Evolutionary conservation across 2,329 filamentous ascomycete species (phyloP).

Genomic region (Rutstroemia sp.): DNA sequence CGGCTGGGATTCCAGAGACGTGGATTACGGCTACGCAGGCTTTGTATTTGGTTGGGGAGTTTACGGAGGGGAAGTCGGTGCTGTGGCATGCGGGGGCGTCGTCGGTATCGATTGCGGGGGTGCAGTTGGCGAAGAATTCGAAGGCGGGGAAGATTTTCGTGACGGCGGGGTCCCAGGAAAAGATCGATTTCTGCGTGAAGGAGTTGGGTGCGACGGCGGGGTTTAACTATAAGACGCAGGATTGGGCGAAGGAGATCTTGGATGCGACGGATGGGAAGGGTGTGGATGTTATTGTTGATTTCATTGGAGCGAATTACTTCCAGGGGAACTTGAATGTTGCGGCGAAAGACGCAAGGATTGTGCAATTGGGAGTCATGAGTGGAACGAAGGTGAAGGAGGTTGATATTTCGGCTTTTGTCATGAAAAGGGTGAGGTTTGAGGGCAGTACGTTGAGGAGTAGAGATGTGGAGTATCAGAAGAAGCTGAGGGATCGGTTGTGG

Average conservation of each 20-base stretch:
- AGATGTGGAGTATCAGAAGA: slow-evolving; percentile 70
- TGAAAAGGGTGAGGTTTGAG: slow-evolving; percentile 72
- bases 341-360: slow-evolving; percentile 69
- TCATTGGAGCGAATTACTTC: slow-evolving; percentile 75
- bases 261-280: slow-evolving; percentile 67
- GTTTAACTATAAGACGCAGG: slow-evolving; percentile 74
- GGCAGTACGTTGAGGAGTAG: slow-evolving; percentile 78
- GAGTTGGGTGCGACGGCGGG: slow-evolving; percentile 69
- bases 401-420: slow-evolving; percentile 66
- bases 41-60: slow-evolving; percentile 72
- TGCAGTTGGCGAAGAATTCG: slow-evolving; percentile 66
- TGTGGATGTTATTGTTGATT: slow-evolving; percentile 83
- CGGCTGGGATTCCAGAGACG: slow-evolving; percentile 76
- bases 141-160: slow-evolving; percentile 69
- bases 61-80: slow-evolving; percentile 60
- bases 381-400: slow-evolving; percentile 61
- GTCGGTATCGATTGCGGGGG: slow-evolving; percentile 80
- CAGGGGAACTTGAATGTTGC: slow-evolving; percentile 68
- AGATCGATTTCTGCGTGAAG: slow-evolving; percentile 70
- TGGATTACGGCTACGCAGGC: slow-evolving; percentile 95
- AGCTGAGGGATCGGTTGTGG: slow-evolving; percentile 66
- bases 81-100: slow-evolving; percentile 92
- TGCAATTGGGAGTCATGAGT: slow-evolving; percentile 67
- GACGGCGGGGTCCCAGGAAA: slow-evolving; percentile 72
- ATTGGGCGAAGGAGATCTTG: slow-evolving; percentile 68